phyloP scores from a whole-genome alignment of 345 rosid species.

The Moricandia arvensis region DNA sequence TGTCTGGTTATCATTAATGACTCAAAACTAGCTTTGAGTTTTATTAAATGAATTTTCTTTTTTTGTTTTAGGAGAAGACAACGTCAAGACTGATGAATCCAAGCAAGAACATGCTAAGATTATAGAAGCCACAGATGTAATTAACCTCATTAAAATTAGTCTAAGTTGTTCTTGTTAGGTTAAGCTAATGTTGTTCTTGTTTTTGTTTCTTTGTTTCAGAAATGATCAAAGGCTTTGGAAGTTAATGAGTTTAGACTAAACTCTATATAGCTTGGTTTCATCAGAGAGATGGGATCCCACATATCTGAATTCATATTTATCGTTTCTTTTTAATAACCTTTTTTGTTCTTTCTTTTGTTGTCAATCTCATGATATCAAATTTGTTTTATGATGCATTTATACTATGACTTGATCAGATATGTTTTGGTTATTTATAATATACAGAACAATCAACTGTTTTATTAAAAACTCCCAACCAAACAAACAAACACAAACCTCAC shows the following conservation, averaged over 20 bases:
- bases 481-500: neutral
- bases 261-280: constrained; percentile 25
- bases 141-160: neutral
- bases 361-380: constrained; percentile 13
- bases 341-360: constrained; percentile 15
- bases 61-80: constrained; percentile 73
- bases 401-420: constrained; percentile 24
- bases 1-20: too few species aligned
- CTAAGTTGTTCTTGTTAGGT: neutral
- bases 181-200: neutral
- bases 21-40: too few species aligned
- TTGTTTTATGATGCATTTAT: constrained; percentile 13
- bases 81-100: constrained; percentile 65
- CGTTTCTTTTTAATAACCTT: neutral
- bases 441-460: neutral
- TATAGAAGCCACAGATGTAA: constrained; percentile 62
- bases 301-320: constrained; percentile 21
- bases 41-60: too few species aligned
- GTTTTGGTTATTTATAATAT: neutral
- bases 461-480: neutral
- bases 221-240: constrained; percentile 27
- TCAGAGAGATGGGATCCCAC: constrained; percentile 27
- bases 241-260: constrained; percentile 18
- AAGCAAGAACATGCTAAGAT: constrained; percentile 50
- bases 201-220: constrained; percentile 26